These are phyloP conservation scores for Kuraishia capsulata DNA, from an alignment of 805 yeast species.

Conservation along the genomic window DNA sequence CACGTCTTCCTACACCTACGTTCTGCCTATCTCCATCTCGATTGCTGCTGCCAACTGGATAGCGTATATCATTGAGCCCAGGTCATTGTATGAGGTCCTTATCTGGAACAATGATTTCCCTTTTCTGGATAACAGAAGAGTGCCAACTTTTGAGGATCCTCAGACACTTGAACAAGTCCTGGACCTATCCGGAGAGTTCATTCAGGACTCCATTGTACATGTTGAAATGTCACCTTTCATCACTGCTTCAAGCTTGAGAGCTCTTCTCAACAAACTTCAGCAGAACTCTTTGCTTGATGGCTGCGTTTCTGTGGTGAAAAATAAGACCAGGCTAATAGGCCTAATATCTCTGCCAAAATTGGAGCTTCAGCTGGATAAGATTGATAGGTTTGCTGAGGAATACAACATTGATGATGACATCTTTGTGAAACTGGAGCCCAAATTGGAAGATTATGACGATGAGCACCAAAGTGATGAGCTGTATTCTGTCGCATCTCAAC, in stretches of 20 bases:
- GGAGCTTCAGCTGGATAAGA: constrained; percentile 39
- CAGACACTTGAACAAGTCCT: constrained; percentile 31
- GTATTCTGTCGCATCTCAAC: neutral
- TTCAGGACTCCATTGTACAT: constrained; percentile 23
- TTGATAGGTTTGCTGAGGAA: constrained; percentile 20
- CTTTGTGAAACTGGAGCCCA: constrained; percentile 15
- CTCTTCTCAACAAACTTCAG: constrained; percentile 28
- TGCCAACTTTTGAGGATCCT: constrained; percentile 24
- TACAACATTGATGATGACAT: constrained; percentile 20
- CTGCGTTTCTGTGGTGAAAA: constrained; percentile 34
- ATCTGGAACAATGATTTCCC: constrained; percentile 42
- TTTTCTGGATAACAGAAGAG: constrained; percentile 34
- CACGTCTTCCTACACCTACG: constrained; percentile 48
- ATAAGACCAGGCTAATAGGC: constrained; percentile 26
- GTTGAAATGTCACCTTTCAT: constrained; percentile 25
- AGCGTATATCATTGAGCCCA: constrained; percentile 40
- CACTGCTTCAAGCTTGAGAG: constrained; percentile 21
- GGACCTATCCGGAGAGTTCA: constrained; percentile 5
- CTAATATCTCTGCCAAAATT: constrained; percentile 39
- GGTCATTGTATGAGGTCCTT: constrained; percentile 39
- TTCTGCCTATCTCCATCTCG: constrained; percentile 45
- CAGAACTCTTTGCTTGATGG: constrained; percentile 38
- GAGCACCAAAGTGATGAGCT: neutral
- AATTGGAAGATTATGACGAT: neutral
- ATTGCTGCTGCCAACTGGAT: constrained; percentile 51